Conservation (phyloP, 164 flowering plant species). For the Chloranthus sessilifolius region DNA sequence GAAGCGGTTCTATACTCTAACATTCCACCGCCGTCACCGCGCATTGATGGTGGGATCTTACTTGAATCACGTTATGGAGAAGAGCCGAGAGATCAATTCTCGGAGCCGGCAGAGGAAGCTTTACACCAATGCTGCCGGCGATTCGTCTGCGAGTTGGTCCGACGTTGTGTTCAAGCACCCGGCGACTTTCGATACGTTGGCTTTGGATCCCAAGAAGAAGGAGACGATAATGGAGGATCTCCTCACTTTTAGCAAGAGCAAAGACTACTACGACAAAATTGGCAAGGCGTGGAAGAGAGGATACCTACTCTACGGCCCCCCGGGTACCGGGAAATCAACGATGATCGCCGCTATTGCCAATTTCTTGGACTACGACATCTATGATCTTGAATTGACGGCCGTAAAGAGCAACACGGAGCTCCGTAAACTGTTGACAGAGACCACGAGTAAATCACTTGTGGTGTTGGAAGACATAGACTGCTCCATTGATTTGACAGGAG, state of each 20-base stretch:
- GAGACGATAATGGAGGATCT: constrained; percentile 8
- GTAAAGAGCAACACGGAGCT: constrained; percentile 13
- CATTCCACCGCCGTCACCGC: neutral
- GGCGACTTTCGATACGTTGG: constrained; percentile 10
- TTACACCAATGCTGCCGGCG: neutral
- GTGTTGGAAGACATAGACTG: constrained; percentile 16
- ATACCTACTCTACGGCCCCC: constrained; percentile 14
- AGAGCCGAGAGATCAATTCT: neutral
- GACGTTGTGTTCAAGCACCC: constrained; percentile 9
- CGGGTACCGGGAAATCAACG: constrained; percentile 14
- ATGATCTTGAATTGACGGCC: constrained; percentile 22
- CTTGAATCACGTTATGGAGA: neutral
- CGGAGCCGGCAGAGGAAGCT: constrained; percentile 1
- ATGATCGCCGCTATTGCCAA: constrained; percentile 16
- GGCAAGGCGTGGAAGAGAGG: constrained; percentile 15
- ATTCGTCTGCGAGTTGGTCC: neutral
- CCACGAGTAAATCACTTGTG: constrained; percentile 11
- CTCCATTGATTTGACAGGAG: constrained; percentile 12
- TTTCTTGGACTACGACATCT: constrained; percentile 14
- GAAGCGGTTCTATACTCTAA: neutral
- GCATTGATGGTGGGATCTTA: neutral
- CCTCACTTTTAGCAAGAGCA: neutral
- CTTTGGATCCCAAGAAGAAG: constrained; percentile 8
- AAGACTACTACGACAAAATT: constrained; percentile 6
- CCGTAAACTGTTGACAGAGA: constrained; percentile 15